Evolutionary conservation across 805 yeast species (phyloP).

Genomic region (Saccharomycopsis selenospora): DNA sequence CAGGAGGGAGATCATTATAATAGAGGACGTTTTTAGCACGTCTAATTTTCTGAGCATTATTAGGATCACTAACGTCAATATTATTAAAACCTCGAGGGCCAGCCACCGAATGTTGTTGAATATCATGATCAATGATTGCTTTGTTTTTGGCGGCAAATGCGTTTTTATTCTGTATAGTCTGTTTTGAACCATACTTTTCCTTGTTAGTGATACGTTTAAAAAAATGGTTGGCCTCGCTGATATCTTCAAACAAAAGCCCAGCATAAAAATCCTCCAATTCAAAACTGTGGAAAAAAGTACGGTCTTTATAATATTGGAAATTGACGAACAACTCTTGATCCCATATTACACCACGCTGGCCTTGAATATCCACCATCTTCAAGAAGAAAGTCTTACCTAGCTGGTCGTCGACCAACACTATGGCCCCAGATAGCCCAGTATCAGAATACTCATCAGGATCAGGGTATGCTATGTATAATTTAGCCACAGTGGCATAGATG

Average conservation of each 20-base stretch:
- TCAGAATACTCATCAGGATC: constrained; percentile 72
- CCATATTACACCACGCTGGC: constrained; percentile 82
- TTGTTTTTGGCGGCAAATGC: constrained; percentile 73
- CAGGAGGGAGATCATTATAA: constrained; percentile 75
- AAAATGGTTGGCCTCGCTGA: constrained; percentile 80
- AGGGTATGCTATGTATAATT: constrained; percentile 86
- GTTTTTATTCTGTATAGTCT: constrained; percentile 77
- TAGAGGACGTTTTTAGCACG: constrained; percentile 53
- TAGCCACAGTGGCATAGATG: constrained; percentile 83
- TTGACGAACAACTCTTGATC: constrained; percentile 91
- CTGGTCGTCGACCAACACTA: constrained; percentile 79
- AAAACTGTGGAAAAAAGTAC: constrained; percentile 90
- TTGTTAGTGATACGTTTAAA: constrained; percentile 66
- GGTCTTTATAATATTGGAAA: constrained; percentile 85
- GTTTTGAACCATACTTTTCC: constrained; percentile 79
- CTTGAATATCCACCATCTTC: constrained; percentile 78
- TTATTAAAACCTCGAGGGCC: constrained; percentile 58
- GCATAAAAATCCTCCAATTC: constrained; percentile 86
- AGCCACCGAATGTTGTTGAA: constrained; percentile 25
- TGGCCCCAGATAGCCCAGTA: constrained; percentile 87
- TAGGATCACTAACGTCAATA: constrained; percentile 30
- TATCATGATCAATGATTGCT: constrained; percentile 23
- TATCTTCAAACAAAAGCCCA: constrained; percentile 85
- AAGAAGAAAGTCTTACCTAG: constrained; percentile 92
- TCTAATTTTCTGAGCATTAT: constrained; percentile 47